Percentiles rank a stretch among this genome's conserved stretches.
phyloP scores from a whole-genome alignment of 2,329 filamentous ascomycete genomes.

The Sporothrix dimorphospora region DNA sequence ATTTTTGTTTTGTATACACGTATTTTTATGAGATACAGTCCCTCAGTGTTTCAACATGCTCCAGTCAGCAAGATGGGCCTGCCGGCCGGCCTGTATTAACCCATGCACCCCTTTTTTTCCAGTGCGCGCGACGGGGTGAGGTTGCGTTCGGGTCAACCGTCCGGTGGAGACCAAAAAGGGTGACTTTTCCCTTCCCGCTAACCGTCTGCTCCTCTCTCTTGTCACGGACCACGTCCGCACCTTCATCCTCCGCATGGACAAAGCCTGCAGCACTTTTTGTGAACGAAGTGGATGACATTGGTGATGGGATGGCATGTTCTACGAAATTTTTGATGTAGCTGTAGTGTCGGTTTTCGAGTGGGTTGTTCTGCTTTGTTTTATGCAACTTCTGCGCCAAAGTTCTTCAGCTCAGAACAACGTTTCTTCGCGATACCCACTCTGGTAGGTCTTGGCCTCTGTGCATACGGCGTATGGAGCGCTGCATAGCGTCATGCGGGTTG shows the following conservation, averaged over 20 bases:
- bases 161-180: neutral
- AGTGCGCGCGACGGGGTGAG: neutral
- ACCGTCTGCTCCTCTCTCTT: neutral
- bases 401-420: no score
- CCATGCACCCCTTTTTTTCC: neutral
- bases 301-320: neutral
- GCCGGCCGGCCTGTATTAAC: neutral
- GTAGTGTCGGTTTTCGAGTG: no score
- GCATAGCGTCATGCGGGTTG: neutral
- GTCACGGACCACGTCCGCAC: neutral
- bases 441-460: neutral
- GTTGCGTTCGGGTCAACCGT: slow-evolving; percentile 3
- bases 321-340: no score
- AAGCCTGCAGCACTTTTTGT: neutral
- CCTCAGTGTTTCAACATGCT: neutral
- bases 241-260: neutral
- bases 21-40: neutral
- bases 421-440: neutral
- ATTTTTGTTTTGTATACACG: neutral
- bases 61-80: neutral
- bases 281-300: neutral
- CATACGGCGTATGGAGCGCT: neutral
- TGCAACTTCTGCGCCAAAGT: neutral
- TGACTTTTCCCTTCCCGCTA: neutral
- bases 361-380: neutral